Percentiles rank a stretch among this genome's conserved stretches.
Conservation (phyloP, 768 basidiomycete species). For the Amylocystis lapponica region DNA sequence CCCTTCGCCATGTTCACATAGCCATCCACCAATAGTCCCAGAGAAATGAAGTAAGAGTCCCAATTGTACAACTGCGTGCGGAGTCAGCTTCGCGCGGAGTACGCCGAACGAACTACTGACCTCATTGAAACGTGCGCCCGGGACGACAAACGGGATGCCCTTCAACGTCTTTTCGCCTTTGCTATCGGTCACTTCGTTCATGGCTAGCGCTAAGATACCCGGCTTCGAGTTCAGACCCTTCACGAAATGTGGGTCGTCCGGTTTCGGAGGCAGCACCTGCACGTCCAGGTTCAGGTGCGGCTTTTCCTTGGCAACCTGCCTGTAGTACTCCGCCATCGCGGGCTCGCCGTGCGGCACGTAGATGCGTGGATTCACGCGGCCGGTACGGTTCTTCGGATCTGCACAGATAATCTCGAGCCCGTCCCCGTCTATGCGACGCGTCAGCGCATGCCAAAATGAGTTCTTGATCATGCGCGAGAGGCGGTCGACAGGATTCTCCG, state of each 20-base stretch:
- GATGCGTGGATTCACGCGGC: constrained; percentile 84
- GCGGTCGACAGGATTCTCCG: constrained; percentile 96
- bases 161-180: constrained; percentile 78
- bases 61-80: constrained; percentile 76
- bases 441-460: constrained; percentile 98
- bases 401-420: constrained; percentile 96
- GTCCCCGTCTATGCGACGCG: constrained; percentile 93
- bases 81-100: too few relatives aligned
- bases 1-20: constrained; percentile 92
- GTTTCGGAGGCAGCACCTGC: constrained; percentile 78
- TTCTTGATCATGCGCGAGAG: constrained; percentile 96
- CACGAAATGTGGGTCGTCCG: constrained; percentile 84
- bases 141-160: constrained; percentile 95
- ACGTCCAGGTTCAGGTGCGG: constrained; percentile 94
- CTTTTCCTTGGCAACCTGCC: constrained; percentile 83
- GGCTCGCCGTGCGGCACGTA: constrained; percentile 94
- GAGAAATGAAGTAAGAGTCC: constrained; percentile 92
- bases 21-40: constrained; percentile 93
- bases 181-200: constrained; percentile 84
- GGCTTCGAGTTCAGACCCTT: constrained; percentile 93
- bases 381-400: constrained; percentile 95
- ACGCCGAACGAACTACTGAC: too few relatives aligned
- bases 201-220: constrained; percentile 90
- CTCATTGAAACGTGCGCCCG: constrained; percentile 92
- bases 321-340: constrained; percentile 93